Evolutionary conservation across 2,329 filamentous ascomycete genomes (phyloP).

Genomic region (Claviceps spartinae): DNA sequence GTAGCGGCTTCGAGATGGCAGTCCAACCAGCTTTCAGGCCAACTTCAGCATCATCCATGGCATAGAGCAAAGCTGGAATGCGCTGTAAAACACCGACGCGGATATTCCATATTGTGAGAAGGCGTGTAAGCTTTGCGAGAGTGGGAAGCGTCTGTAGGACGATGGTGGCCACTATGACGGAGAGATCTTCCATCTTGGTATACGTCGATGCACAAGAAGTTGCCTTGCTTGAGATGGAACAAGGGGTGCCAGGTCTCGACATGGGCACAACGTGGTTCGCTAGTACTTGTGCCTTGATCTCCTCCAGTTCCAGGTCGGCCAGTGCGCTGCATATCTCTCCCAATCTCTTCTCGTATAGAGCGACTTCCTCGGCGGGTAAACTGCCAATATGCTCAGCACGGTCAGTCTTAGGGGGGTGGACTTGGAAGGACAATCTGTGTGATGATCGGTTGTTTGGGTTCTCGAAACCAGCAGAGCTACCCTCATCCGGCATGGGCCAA

Average conservation of each 20-base stretch:
- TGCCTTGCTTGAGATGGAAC: slow-evolving; percentile 16
- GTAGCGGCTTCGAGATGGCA: slow-evolving; percentile 30
- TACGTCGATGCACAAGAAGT: slow-evolving; percentile 39
- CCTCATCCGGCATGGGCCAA: slow-evolving; percentile 32
- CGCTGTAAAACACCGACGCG: slow-evolving; percentile 62
- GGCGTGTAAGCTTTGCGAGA: slow-evolving; percentile 55
- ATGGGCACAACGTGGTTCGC: slow-evolving; percentile 59
- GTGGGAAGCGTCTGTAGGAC: slow-evolving; percentile 80
- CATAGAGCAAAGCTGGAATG: slow-evolving; percentile 53
- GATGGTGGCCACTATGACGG: slow-evolving; percentile 79
- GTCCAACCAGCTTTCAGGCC: slow-evolving; percentile 56
- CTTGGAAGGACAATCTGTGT: slow-evolving; percentile 22
- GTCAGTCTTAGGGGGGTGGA: slow-evolving; percentile 12
- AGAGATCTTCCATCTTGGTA: slow-evolving; percentile 73
- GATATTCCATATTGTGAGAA: slow-evolving; percentile 68
- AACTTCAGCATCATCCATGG: slow-evolving; percentile 51
- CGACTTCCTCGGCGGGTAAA: slow-evolving; percentile 49
- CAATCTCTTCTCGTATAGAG: slow-evolving; percentile 56
- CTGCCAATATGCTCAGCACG: slow-evolving; percentile 50
- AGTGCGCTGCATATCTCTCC: slow-evolving; percentile 59
- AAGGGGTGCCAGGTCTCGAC: slow-evolving; percentile 23
- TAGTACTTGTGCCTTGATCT: slow-evolving; percentile 79
- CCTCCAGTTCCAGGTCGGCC: slow-evolving; percentile 62
- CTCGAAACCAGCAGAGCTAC: slow-evolving; percentile 41
- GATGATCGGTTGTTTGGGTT: slow-evolving; percentile 27